phyloP scores from a whole-genome alignment of 352 stramenopile species.

The Globisporangium emineosum region DNA sequence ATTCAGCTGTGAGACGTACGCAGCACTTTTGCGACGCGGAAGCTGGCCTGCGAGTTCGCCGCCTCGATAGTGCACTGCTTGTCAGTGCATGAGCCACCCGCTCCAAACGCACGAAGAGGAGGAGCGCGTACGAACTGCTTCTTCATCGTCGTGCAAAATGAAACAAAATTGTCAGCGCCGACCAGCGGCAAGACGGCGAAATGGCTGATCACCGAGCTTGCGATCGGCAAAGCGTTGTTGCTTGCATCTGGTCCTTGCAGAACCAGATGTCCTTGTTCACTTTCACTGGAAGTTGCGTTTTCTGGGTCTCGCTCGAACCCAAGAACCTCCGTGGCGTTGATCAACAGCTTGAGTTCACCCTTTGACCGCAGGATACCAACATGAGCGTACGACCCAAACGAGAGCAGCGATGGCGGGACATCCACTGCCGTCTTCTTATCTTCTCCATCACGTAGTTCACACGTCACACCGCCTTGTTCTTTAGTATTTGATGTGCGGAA shows the following conservation, averaged over 20 bases:
- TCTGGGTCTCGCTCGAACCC: background rate
- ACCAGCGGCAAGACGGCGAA: constrained; percentile 32
- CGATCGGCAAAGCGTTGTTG: background rate
- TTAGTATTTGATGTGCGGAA: background rate
- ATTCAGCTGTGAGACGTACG: constrained; percentile 34
- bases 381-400: constrained; percentile 22
- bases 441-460: constrained; percentile 1
- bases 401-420: background rate
- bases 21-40: constrained; percentile 44
- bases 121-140: constrained; percentile 41
- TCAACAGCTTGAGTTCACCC: constrained; percentile 7
- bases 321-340: constrained; percentile 17
- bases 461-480: background rate
- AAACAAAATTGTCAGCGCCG: constrained; percentile 14
- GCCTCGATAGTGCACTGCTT: constrained; percentile 29
- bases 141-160: constrained; percentile 41
- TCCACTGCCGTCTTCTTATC: background rate
- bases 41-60: constrained; percentile 41
- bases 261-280: constrained; percentile 1
- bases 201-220: constrained; percentile 36
- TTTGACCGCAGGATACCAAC: constrained; percentile 2
- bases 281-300: background rate
- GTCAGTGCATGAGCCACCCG: constrained; percentile 23
- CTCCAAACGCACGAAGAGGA: constrained; percentile 39
- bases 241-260: constrained; percentile 21